Evolutionary conservation across 2,329 filamentous ascomycete species (phyloP).

Genomic region (Blumeriella jaapii): DNA sequence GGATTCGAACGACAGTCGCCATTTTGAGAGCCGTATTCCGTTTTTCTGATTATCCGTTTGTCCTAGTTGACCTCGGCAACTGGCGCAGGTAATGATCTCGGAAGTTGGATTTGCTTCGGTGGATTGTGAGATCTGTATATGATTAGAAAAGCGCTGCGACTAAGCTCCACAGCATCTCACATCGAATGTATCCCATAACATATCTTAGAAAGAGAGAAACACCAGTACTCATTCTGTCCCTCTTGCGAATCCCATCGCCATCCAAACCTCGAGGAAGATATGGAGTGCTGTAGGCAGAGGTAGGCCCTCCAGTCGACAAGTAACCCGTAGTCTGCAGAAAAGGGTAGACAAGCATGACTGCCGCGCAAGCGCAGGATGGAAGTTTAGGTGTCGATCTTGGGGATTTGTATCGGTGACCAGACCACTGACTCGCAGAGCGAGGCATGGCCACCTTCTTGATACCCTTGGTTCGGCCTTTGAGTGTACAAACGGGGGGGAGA

Average conservation of each 20-base stretch:
- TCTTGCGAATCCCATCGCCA: constrained; percentile 37
- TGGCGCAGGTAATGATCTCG: not conserved
- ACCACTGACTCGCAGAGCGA: constrained; percentile 36
- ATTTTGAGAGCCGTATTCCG: not conserved
- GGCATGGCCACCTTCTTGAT: constrained; percentile 54
- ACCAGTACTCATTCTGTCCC: constrained; percentile 30
- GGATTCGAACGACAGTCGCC: not conserved
- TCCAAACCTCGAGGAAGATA: constrained; percentile 37
- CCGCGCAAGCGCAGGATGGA: constrained; percentile 22
- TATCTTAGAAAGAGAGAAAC: not conserved
- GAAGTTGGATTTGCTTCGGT: not conserved
- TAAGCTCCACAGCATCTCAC: not conserved
- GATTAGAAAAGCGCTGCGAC: constrained; percentile 14
- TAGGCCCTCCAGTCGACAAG: constrained; percentile 21
- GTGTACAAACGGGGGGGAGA: constrained; percentile 11
- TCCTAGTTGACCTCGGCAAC: not conserved
- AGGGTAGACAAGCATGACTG: constrained; percentile 29
- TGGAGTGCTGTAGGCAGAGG: constrained; percentile 37
- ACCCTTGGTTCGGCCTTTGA: constrained; percentile 27
- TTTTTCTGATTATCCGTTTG: not conserved
- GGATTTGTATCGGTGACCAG: constrained; percentile 58
- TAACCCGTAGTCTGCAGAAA: constrained; percentile 31
- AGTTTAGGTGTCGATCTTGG: constrained; percentile 39
- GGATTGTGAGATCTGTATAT: not conserved
- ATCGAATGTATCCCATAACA: not conserved